phyloP scores from a whole-genome alignment of 176 grass and related monocot genomes.

The Dendrocalamus sinicus region DNA sequence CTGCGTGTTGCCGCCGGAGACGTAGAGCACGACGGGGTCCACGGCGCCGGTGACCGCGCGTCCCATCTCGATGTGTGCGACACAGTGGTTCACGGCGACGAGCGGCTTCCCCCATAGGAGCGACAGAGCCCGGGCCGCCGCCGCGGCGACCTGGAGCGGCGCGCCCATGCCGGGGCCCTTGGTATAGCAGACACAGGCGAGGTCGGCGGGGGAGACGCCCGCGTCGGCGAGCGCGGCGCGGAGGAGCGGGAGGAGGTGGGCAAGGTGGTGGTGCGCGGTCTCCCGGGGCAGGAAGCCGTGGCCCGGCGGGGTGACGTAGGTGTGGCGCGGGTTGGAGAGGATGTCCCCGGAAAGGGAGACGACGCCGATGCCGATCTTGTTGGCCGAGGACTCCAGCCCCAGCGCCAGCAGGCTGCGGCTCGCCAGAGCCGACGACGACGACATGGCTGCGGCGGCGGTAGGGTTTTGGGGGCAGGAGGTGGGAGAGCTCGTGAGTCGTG shows the following conservation, averaged over 20 bases:
- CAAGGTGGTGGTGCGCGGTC: constrained; percentile 85
- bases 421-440: constrained; percentile 32
- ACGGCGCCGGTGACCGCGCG: constrained; percentile 76
- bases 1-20: constrained; percentile 87
- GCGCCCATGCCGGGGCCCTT: constrained; percentile 90
- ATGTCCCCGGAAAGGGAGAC: constrained; percentile 79
- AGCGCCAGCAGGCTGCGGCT: constrained; percentile 57
- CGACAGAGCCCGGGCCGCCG: constrained; percentile 69
- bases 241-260: constrained; percentile 81
- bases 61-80: constrained; percentile 97
- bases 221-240: constrained; percentile 54
- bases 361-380: constrained; percentile 87
- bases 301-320: constrained; percentile 90
- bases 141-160: constrained; percentile 81
- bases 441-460: constrained; percentile 46
- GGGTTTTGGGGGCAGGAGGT: constrained; percentile 12
- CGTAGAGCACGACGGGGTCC: constrained; percentile 89
- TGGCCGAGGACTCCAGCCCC: constrained; percentile 84
- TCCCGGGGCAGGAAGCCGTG: constrained; percentile 91
- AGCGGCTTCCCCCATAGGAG: constrained; percentile 79
- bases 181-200: constrained; percentile 94
- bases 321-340: constrained; percentile 91
- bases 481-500: neutral
- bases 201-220: constrained; percentile 51
- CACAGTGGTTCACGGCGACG: constrained; percentile 92